Conservation (phyloP, 1,284 basidiomycete genomes). For the Trichosporon sp. region DNA sequence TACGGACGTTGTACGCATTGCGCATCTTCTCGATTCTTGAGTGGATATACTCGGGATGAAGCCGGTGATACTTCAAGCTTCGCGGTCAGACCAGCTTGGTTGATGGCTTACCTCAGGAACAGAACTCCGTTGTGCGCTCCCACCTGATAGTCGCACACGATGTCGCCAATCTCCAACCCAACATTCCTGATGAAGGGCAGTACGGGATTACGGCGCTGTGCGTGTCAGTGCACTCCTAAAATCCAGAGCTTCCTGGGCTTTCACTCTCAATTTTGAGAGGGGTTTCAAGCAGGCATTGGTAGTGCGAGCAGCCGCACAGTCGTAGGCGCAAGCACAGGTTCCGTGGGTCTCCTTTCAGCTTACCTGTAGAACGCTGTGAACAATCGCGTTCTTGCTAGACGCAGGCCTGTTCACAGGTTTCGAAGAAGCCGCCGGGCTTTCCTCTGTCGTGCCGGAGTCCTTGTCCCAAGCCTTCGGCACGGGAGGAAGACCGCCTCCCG, state of each 20-base stretch:
- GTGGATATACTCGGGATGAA: conserved; percentile 97
- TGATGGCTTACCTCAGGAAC: conserved; percentile 71
- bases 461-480: conserved; percentile 21
- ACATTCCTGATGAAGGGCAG: conserved; percentile 82
- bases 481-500: conserved; percentile 31
- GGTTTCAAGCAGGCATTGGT: neutral
- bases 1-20: conserved; percentile 75
- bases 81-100: neutral
- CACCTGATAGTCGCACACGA: conserved; percentile 92
- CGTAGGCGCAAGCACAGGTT: neutral
- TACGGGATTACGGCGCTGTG: conserved; percentile 82
- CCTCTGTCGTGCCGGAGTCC: neutral
- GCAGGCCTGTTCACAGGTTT: conserved; percentile 45
- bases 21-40: conserved; percentile 83
- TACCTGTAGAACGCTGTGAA: conserved; percentile 69
- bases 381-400: conserved; percentile 62
- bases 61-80: conserved; percentile 89
- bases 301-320: neutral
- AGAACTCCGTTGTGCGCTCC: conserved; percentile 91
- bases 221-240: conserved; percentile 5
- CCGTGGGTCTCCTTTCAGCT: conserved; percentile 36
- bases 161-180: conserved; percentile 92
- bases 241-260: neutral
- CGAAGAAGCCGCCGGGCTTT: neutral
- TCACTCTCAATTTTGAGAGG: neutral